Conservation (phyloP, 108 stramenopile genomes). For the Cyclotella atomus region DNA sequence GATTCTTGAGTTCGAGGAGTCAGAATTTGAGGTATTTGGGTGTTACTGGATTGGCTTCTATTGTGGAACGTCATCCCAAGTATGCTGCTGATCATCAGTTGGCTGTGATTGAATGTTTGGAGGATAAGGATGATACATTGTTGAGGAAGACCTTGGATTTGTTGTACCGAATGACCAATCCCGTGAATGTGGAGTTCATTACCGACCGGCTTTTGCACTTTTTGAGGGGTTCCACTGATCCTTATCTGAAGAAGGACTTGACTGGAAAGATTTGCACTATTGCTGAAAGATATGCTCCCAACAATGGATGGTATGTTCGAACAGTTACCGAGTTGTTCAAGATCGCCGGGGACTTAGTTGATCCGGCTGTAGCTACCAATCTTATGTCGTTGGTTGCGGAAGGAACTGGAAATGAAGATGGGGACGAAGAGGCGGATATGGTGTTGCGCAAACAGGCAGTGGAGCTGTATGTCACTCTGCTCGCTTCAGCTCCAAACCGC, state of each 20-base stretch:
- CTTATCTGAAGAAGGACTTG: conserved; percentile 88
- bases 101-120: conserved; percentile 99
- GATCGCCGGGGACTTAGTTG: conserved; percentile 95
- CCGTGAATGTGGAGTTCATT: conserved; percentile 98
- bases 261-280: conserved; percentile 93
- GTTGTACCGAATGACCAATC: conserved; percentile 97
- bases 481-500: conserved; percentile 69
- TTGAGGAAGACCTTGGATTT: conserved; percentile 97
- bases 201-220: conserved; percentile 92
- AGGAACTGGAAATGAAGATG: conserved; percentile 93
- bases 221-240: conserved; percentile 84
- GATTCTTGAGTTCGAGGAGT: conserved; percentile 89
- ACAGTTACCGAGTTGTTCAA: conserved; percentile 80
- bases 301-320: conserved; percentile 89
- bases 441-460: conserved; percentile 91
- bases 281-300: conserved; percentile 97
- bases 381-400: conserved; percentile 96
- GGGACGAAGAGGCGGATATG: conserved; percentile 89
- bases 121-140: conserved; percentile 98
- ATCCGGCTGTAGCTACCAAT: conserved; percentile 91
- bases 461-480: conserved; percentile 84
- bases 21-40: conserved; percentile 99
- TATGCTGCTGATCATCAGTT: conserved; percentile 98
- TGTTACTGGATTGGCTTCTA: conserved; percentile 94
- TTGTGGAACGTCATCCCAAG: conserved; percentile 95